These are phyloP conservation scores for Physocladia obscura DNA, from an alignment of 192 early-diverging fungal species.

Conservation along the genomic window DNA sequence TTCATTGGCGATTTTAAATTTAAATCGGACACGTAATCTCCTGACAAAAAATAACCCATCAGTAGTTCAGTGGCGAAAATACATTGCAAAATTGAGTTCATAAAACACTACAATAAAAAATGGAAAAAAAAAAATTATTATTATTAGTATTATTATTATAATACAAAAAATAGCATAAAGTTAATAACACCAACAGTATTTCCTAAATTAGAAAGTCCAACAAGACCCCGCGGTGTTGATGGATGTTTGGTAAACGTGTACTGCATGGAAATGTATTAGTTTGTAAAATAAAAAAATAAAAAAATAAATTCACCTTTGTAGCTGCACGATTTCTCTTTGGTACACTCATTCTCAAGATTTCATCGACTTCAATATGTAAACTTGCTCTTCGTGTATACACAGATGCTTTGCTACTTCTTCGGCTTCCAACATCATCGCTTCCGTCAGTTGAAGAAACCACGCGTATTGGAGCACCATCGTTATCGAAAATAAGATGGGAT, in stretches of 20 bases:
- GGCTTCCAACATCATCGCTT: neutral
- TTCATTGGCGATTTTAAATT: slow-evolving; percentile 36
- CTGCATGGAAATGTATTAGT: slow-evolving; percentile 1
- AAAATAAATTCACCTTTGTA: slow-evolving; percentile 21
- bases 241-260: slow-evolving; percentile 20
- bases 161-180: neutral
- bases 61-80: slow-evolving; percentile 42
- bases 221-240: slow-evolving; percentile 24
- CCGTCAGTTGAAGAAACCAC: too few relatives aligned
- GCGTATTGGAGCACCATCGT: neutral
- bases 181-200: slow-evolving; percentile 56
- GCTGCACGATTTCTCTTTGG: neutral
- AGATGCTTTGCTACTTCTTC: slow-evolving; percentile 1
- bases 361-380: slow-evolving; percentile 27
- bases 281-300: too few relatives aligned
- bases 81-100: slow-evolving; percentile 61
- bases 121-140: slow-evolving; percentile 20
- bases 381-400: slow-evolving; percentile 2
- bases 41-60: slow-evolving; percentile 31
- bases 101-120: slow-evolving; percentile 45
- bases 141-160: neutral
- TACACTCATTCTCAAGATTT: slow-evolving; percentile 16
- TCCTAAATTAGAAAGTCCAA: slow-evolving; percentile 49
- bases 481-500: neutral
- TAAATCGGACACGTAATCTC: slow-evolving; percentile 34